Evolutionary conservation across 441 rosid genomes (phyloP), one percentile per base, ranked within the genome.

Genomic region (Pelargonium cotyledonis): DNA sequence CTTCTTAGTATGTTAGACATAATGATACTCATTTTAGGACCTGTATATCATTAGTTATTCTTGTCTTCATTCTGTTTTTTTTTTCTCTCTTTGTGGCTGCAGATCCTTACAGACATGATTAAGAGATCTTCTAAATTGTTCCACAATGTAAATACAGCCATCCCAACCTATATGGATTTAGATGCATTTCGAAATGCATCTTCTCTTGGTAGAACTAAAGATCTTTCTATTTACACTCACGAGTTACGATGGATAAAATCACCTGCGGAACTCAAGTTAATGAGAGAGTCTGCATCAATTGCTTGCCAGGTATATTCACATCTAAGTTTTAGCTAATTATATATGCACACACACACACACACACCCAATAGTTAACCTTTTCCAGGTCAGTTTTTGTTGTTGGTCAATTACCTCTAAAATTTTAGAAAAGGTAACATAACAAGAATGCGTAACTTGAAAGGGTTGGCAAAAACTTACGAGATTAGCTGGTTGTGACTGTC

Each of bases 221-320:
- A 79, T 68, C 77, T 95, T 70, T 90, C 95, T 65, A 67, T 68
- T 72, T 76, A 83, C 67, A 88, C 90, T 9, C 89, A 90, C 68
- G 88, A 84, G 76, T 69, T 95, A 73, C 85, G 97, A 43, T 89
- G 91, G 90, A 81, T 78, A 73, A 95, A 95, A 80, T 90, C 99
- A 69, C 80, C 95, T 10, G 87, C 97, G 8, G 98, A 95, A 80
- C 80, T 92, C 70, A 87, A 81, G 78, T 80, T 92, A 77, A 95
- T 92, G 98, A 86, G 84, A 80, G 98, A 95, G 72, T 85, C 98
- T 66, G 97, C 99, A 63, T 85, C 98, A 68, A 90, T 92, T 81
- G 95, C 89, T 73, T 95, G 97, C 80, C 98, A 95, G 99, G 99
- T 94, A 83, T 18, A 77, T 75, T 68, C 70, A 61, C 68, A 26